Percentiles rank a stretch among this genome's conserved stretches.
Conservation (phyloP, 169 alveolate species). For the Plasmodium vivax region DNA sequence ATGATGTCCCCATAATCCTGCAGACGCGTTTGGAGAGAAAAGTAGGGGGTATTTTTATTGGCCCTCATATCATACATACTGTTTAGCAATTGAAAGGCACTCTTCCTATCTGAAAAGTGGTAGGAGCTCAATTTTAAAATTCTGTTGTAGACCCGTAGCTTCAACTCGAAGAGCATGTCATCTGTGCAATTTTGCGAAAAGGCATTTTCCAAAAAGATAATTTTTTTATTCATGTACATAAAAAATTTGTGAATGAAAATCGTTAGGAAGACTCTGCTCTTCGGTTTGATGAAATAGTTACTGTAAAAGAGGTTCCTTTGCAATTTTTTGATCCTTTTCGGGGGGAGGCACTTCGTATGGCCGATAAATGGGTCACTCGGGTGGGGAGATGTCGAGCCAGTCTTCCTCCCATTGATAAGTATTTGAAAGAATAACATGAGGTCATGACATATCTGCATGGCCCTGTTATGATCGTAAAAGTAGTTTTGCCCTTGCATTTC, state of each 20-base stretch:
- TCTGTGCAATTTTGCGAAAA: background rate
- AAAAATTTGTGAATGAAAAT: slow-evolving; percentile 31
- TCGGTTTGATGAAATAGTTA: slow-evolving; percentile 18
- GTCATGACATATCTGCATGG: slow-evolving; percentile 56
- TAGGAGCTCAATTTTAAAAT: slow-evolving; percentile 48
- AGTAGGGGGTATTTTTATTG: slow-evolving; percentile 17
- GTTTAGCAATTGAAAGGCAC: slow-evolving; percentile 27
- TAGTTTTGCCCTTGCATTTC: background rate
- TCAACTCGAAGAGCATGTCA: slow-evolving; percentile 15
- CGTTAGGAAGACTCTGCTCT: slow-evolving; percentile 1
- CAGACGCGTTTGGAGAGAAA: slow-evolving; percentile 27
- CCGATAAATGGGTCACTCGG: background rate
- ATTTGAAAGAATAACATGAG: slow-evolving; percentile 63
- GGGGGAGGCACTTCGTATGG: background rate
- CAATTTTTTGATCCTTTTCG: background rate
- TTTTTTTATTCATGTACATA: slow-evolving; percentile 47
- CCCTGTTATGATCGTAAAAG: slow-evolving; percentile 35
- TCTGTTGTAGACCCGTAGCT: slow-evolving; percentile 49
- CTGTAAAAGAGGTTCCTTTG: background rate
- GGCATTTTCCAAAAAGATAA: slow-evolving; percentile 13
- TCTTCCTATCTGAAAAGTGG: slow-evolving; percentile 29
- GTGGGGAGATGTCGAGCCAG: background rate
- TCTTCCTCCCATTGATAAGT: slow-evolving; percentile 38
- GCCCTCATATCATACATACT: slow-evolving; percentile 30
- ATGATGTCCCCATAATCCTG: slow-evolving; percentile 33